Evolutionary conservation across 208 protist species (phyloP), one percentile per base, ranked within the genome.

Genomic region (Leishmania major): DNA sequence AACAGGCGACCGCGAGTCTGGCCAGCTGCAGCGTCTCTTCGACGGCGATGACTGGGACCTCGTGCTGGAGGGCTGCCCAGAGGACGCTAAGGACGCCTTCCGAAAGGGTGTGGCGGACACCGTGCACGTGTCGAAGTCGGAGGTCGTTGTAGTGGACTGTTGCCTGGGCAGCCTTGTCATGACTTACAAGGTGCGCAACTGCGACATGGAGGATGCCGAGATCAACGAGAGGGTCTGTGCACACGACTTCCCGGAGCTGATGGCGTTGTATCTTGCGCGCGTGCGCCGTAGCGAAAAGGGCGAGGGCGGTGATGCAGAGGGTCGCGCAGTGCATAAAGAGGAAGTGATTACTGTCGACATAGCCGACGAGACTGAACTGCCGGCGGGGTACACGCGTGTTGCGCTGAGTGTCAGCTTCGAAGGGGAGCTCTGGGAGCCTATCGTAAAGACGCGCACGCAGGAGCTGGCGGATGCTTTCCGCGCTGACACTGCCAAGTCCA

Each of bases 21-120:
- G 80, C 55, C 62, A 76, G 67, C 81, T 91, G 22, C 74, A 88
- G 75, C 83, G 87, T 80, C 75, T 49, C 60, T 93, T 94, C 76
- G 79, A 87, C 47, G 90, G 89, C 57, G 85, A 93, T 37, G 90
- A 86, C 78, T 95, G 89, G 92, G 89, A 87, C 81, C 37, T 85
- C 55, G 79, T 92, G 13, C 62, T 94, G 35, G 87, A 85, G 15
- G 64, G 55, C 37, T 80, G 70, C 55, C 81, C 31, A 6, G 81
- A 77, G 72, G 87, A 85, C n/a, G 79, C 82, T 47, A 70, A 83
- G 49, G 84, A 69, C 51, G 86, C 89, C 57, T 88, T 90, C 84
- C 59, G 75, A 43, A 83, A 83, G 77, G 89, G 75, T 45, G 81
- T 78, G n/a, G 10, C 89, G 28, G 74, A 82, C 51, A 49, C 80